These are phyloP conservation scores for Dovyalis caffra DNA, from an alignment of 345 rosid species.

Conservation along the genomic window DNA sequence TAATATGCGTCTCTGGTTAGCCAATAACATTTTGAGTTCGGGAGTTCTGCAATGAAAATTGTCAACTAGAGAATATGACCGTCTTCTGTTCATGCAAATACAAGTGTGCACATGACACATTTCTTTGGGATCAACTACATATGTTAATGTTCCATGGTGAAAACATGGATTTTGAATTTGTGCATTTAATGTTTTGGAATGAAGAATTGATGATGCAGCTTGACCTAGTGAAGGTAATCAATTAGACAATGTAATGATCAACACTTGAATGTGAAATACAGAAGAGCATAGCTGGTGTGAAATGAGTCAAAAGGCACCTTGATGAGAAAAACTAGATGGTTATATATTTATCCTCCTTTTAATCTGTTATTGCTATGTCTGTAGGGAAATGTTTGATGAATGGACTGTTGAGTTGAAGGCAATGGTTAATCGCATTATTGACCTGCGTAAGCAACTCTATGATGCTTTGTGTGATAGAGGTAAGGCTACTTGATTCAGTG, in stretches of 20 bases:
- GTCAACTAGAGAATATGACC: background rate
- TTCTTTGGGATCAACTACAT: background rate
- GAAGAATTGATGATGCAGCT: background rate
- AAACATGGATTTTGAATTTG: background rate
- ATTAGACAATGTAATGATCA: too few species aligned
- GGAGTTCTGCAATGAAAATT: background rate
- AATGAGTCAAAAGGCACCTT: background rate
- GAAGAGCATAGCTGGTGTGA: background rate
- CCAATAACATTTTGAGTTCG: background rate
- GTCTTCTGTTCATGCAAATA: background rate
- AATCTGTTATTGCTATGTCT: slow-evolving; percentile 3
- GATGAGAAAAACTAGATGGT: background rate
- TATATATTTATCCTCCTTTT: background rate
- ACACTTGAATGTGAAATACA: too few species aligned
- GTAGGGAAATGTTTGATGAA: slow-evolving; percentile 56
- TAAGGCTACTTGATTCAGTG: background rate
- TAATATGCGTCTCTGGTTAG: background rate
- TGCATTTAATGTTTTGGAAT: background rate
- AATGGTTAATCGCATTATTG: slow-evolving; percentile 76
- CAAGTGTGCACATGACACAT: background rate
- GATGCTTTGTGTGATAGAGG: slow-evolving; percentile 62
- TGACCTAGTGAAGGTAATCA: background rate
- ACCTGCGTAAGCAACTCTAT: slow-evolving; percentile 73
- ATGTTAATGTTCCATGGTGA: background rate
- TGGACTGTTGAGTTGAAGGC: slow-evolving; percentile 83